Evolutionary conservation across 441 rosid genomes (phyloP).

Genomic region (Aquilaria agallochum): DNA sequence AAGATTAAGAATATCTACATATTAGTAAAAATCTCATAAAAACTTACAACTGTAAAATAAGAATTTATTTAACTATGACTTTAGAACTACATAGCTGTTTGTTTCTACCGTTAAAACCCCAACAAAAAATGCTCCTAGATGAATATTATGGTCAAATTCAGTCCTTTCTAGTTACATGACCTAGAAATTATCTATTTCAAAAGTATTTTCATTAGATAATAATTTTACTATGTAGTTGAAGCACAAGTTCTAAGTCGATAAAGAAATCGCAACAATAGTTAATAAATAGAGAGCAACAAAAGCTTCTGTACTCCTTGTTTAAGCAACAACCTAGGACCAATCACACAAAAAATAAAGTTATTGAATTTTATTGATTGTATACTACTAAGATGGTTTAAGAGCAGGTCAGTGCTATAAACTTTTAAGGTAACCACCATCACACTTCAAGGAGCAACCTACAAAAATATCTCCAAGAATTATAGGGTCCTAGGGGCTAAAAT

Average conservation of each 20-base stretch:
- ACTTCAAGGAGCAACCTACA: no score
- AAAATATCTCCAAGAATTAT: no score
- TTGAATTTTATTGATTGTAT: conserved; percentile 4
- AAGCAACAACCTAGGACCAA: conserved; percentile 75
- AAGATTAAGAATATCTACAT: no score
- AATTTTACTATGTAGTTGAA: conserved; percentile 83
- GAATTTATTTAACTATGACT: no score
- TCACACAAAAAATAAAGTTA: conserved; percentile 16
- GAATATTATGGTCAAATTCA: conserved; percentile 21
- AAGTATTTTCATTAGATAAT: conserved; percentile 7
- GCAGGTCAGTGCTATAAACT: no score
- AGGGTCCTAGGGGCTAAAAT: no score
- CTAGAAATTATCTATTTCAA: conserved; percentile 10
- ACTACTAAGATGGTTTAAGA: not conserved
- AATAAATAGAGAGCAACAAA: conserved; percentile 95
- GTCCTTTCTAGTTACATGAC: conserved; percentile 4
- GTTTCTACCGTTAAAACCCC: conserved; percentile 95
- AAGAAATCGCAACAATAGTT: conserved; percentile 93
- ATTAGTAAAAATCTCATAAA: no score
- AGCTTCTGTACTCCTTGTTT: conserved; percentile 94
- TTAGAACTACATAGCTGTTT: no score
- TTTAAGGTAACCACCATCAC: no score
- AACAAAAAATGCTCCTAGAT: conserved; percentile 99
- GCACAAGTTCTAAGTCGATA: conserved; percentile 83
- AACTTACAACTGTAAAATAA: no score